Conservation (phyloP, 305 asterid species). For the Caryopteris hybrid region DNA sequence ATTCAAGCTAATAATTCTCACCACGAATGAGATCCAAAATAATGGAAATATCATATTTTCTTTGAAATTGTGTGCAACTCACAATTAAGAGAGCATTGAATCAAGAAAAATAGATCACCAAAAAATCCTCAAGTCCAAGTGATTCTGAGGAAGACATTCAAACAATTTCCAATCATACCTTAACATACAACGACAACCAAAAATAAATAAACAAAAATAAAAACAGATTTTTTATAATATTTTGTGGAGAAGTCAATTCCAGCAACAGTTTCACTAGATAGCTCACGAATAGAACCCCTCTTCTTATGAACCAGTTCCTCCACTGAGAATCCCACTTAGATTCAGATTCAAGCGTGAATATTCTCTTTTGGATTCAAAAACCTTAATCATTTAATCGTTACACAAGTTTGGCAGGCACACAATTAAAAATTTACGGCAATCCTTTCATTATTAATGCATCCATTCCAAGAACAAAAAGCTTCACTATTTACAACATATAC, state of each 20-base stretch:
- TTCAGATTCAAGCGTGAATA: no score
- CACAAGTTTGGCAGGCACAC: background rate
- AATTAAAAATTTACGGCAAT: background rate
- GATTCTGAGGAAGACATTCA: background rate
- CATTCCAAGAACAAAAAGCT: background rate
- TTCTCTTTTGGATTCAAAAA: no score
- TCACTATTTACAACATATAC: background rate
- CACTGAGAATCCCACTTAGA: no score
- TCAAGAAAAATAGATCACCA: background rate
- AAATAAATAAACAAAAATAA: no score
- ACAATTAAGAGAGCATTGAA: background rate
- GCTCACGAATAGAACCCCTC: no score
- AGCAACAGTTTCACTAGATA: no score
- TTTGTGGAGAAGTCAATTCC: no score
- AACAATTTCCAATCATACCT: no score
- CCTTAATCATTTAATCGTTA: no score
- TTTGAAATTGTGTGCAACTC: background rate
- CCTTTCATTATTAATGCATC: background rate
- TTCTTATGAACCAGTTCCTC: no score
- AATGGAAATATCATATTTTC: background rate
- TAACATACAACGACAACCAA: no score
- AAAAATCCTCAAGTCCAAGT: background rate
- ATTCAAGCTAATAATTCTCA: background rate
- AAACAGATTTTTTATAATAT: no score
- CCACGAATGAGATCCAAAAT: conserved; percentile 5